phyloP scores from a whole-genome alignment of 176 grass and related monocot species.

The Oryza meridionalis region DNA sequence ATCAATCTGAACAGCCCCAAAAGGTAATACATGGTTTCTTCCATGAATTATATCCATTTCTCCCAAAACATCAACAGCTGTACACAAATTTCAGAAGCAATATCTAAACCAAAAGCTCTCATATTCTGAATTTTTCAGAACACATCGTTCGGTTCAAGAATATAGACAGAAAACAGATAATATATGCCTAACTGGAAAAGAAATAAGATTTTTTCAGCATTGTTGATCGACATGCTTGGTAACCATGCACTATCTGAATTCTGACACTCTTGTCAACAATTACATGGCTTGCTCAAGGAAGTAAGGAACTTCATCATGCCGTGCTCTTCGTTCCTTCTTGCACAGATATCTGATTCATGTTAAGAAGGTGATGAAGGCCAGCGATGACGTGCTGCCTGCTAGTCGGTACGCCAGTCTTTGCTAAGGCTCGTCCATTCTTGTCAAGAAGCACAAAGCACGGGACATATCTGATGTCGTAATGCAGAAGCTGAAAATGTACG shows the following conservation, averaged over 20 bases:
- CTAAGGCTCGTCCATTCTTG: conserved; percentile 78
- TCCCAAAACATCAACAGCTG: neutral
- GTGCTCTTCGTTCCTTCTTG: conserved; percentile 30
- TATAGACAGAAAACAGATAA: neutral
- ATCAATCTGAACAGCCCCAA: too few species aligned
- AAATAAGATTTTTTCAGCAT: conserved; percentile 2
- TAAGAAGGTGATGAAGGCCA: conserved; percentile 81
- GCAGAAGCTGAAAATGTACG: conserved; percentile 69
- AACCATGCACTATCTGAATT: conserved; percentile 7
- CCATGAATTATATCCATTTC: too few species aligned
- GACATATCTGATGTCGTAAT: conserved; percentile 90
- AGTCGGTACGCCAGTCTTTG: conserved; percentile 83
- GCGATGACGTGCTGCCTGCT: conserved; percentile 82
- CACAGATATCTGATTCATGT: conserved; percentile 52
- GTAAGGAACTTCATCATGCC: conserved; percentile 30
- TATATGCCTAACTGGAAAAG: neutral
- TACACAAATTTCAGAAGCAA: neutral
- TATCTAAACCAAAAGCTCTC: neutral
- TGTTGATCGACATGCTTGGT: neutral
- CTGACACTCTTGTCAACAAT: neutral
- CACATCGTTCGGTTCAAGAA: neutral
- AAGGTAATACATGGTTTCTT: too few species aligned
- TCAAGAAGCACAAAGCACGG: conserved; percentile 97
- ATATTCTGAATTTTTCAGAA: conserved; percentile 21
- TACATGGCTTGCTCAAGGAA: conserved; percentile 9